Evolutionary conservation across 345 rosid species (phyloP).

Genomic region (Triadica sebifera): DNA sequence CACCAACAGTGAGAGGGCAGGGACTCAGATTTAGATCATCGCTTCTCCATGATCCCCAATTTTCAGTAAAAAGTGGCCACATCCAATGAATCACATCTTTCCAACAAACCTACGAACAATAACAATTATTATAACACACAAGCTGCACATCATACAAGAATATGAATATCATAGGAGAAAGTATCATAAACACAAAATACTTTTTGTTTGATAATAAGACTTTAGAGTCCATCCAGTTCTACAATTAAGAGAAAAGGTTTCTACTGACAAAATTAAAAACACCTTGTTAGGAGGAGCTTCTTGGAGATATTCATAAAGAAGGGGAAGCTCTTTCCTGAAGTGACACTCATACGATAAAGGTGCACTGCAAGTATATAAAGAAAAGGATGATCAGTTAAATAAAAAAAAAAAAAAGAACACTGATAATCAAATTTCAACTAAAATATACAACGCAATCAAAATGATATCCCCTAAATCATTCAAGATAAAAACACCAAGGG

Average conservation of each 20-base stretch:
- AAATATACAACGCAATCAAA: not conserved
- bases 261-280: slow-evolving; percentile 11
- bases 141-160: slow-evolving; percentile 1
- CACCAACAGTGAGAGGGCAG: slow-evolving; percentile 69
- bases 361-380: slow-evolving; percentile 43
- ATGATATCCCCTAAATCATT: not conserved
- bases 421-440: not conserved
- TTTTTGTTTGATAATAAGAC: not conserved
- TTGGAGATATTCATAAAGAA: slow-evolving; percentile 58
- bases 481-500: not conserved
- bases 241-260: not conserved
- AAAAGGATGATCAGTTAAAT: not conserved
- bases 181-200: not conserved
- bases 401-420: not conserved
- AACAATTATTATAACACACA: not conserved
- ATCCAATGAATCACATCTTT: slow-evolving; percentile 88
- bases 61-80: slow-evolving; percentile 90
- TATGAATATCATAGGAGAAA: not conserved
- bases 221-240: not conserved
- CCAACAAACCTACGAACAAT: slow-evolving; percentile 59
- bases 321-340: slow-evolving; percentile 60
- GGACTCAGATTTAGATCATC: slow-evolving; percentile 70
- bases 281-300: slow-evolving; percentile 73
- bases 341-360: slow-evolving; percentile 69
- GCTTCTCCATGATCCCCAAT: slow-evolving; percentile 80